Evolutionary conservation across 1,284 basidiomycete species (phyloP).

Genomic region (Fomitopsis palustris): DNA sequence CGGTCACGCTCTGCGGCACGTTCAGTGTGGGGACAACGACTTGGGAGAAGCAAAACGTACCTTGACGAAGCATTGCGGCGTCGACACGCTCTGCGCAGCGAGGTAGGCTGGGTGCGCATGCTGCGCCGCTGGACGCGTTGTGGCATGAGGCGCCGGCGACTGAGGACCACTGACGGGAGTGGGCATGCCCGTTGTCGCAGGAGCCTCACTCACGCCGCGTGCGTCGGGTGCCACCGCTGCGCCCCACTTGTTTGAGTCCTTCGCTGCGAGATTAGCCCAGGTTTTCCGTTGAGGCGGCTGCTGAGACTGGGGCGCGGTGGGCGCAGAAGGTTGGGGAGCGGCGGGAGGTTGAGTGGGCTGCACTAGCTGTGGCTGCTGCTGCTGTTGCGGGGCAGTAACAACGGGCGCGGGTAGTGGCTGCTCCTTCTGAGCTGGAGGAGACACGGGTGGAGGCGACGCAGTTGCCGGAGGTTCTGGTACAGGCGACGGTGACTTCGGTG

Average conservation of each 20-base stretch:
- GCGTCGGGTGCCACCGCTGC: slow-evolving; percentile 70
- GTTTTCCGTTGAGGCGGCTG: slow-evolving; percentile 68
- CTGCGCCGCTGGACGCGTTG: slow-evolving; percentile 30
- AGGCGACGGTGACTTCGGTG: slow-evolving; percentile 33
- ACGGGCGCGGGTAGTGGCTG: slow-evolving; percentile 37
- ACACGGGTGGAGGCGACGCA: slow-evolving; percentile 27
- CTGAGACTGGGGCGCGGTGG: slow-evolving; percentile 35
- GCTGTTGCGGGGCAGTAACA: slow-evolving; percentile 30
- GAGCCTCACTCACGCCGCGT: slow-evolving; percentile 65
- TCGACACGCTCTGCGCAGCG: slow-evolving; percentile 61
- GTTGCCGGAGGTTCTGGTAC: slow-evolving; percentile 28
- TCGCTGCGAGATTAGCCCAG: slow-evolving; percentile 89
- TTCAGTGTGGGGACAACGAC: slow-evolving; percentile 6
- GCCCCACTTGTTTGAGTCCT: slow-evolving; percentile 79
- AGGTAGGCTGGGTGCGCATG: slow-evolving; percentile 42
- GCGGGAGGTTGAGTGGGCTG: slow-evolving; percentile 28
- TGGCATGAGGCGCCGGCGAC: slow-evolving; percentile 43
- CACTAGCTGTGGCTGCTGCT: slow-evolving; percentile 31
- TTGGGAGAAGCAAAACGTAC: slow-evolving; percentile 35
- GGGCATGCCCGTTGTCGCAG: slow-evolving; percentile 40
- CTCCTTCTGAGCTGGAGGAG: slow-evolving; percentile 37
- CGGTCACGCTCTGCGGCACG: slow-evolving; percentile 59
- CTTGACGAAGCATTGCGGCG: slow-evolving; percentile 86
- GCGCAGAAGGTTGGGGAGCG: slow-evolving; percentile 21
- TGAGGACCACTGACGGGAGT: slow-evolving; percentile 45